Evolutionary conservation across 768 basidiomycete genomes (phyloP).

Genomic region (Lactarius hengduanensis): DNA sequence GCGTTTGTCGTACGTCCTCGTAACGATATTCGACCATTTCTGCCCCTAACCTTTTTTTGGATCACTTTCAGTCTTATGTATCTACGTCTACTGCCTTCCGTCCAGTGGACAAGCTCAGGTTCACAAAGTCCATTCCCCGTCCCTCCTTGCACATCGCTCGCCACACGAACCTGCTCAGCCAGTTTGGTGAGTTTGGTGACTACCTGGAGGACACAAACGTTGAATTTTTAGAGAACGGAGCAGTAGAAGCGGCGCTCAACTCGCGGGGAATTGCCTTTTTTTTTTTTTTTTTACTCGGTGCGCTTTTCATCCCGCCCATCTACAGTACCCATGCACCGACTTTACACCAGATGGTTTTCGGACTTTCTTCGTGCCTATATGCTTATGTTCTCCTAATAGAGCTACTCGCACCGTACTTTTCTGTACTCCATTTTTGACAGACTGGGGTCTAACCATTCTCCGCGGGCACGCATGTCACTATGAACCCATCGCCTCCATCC

Average conservation of each 20-base stretch:
- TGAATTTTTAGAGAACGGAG: conserved; percentile 48
- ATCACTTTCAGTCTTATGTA: conserved; percentile 9
- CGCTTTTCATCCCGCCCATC: background rate
- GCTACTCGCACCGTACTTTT: background rate
- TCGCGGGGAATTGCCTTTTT: background rate
- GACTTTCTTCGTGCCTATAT: conserved; percentile 1
- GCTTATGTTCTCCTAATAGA: conserved; percentile 8
- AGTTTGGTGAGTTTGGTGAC: conserved; percentile 80
- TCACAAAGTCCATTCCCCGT: conserved; percentile 36
- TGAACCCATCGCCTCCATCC: too few species aligned
- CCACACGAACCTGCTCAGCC: conserved; percentile 49
- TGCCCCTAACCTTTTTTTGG: background rate
- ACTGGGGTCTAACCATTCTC: background rate
- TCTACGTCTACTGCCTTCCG: background rate
- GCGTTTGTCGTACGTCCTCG: conserved; percentile 24
- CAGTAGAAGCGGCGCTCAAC: conserved; percentile 14
- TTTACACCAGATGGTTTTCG: background rate
- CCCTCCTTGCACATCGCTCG: conserved; percentile 51
- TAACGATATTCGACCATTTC: background rate
- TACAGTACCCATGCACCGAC: background rate
- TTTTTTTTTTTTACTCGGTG: background rate
- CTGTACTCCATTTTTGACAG: background rate
- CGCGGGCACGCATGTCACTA: too few species aligned
- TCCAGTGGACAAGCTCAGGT: conserved; percentile 5
- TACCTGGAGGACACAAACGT: conserved; percentile 69